Base-by-base conservation (phyloP, 1,284 basidiomycete genomes). In the Farysia itapuensis region DNA sequence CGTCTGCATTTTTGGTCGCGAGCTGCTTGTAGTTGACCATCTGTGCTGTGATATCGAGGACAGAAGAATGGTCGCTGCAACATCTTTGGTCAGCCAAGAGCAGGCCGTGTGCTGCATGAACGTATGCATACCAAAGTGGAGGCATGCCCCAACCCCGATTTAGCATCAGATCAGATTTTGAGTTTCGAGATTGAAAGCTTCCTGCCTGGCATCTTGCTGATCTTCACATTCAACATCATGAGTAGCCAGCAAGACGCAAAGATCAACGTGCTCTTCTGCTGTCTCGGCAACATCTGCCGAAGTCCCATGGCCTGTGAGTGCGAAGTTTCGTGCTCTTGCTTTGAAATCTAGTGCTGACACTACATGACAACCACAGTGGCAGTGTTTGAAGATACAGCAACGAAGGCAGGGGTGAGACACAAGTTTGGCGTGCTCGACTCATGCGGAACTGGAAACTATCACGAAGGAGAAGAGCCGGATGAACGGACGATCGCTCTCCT, bases 401-500 rank as follows among this genome's bases (percentile, higher is more conserved):
- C 25, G 18, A 41, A 50, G n/a, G 28, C 61, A 1, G 51, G 57
- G 7, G 39, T 73, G 6, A 40, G 47, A 4, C 33, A 39, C 14
- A 50, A 44, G 15, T 75, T 75, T 40, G 64, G 46, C 24, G 42
- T 32, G 5, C 68, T 75, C 35, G 73, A 75, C 38, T 52, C 43
- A 5, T 72, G 70, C 38, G 73, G 73, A 0, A 75, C 73, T 0
- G 68, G 54, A 4, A 44, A 58, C 43, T 72, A 70, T 28, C 72
- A 74, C 40, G 63, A 53, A 14, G 72, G 70, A 21, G 72, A 74
- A 42, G 65, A 65, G 43, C 64, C 72, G 0, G 67, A 74, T 35
- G 51, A 63, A 37, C 51, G 69, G 54, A 80, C 80, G 4, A 74
- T 78, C 18, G 70, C 74, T 4, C 78, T 79, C 0, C 79, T 78